Base-by-base conservation (phyloP, 331 rosid species). In the Acacia concinna region DNA sequence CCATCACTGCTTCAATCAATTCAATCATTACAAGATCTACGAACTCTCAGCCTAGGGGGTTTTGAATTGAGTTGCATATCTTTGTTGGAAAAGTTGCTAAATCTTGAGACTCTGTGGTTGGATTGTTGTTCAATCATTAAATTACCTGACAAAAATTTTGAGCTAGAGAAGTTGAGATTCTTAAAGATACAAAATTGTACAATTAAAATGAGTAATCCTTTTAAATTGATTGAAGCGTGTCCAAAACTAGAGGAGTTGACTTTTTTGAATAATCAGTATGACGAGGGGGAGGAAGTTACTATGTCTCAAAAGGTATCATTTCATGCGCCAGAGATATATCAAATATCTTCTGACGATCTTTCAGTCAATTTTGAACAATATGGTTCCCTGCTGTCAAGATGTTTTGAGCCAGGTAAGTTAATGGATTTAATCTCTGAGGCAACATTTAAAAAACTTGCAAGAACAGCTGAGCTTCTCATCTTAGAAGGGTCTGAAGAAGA, bases 11-110 rank as follows among this genome's bases (percentile, higher is more conserved):
- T 47, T 47, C n/a, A 7, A 17, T 14, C 21, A 14, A 18, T 47
- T 47, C 54, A 47, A 20, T 17, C 25, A 17, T 6, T 49, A 20
- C 23, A 49, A 5, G 57, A n/a, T n/a, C 5, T 49, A 18, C 10
- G 10, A 18, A 5, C 25, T 1, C 23, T 6, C 10, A 18, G 0
- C 0, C 0, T 20, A 18, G 3, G 0, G 2, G 4, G 0, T 17
- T 18, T 49, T 0, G 25, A 5, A 5, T 49, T 49, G 5, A 5
- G 25, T 20, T 0, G 5, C 57, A 18, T 49, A 9, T 49, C 21
- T 49, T 1, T 5, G 9, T 20, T 49, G 10, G 57, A 10, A 49
- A 20, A 20, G 10, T 20, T 5, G 1, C 18, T 7, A 5, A 49
- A 20, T 49, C 57, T 18, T 49, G 57, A 49, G 9, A 18, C 57